Conservation (phyloP, 2,329 filamentous ascomycete species). For the Pochonia chlamydosporia region DNA sequence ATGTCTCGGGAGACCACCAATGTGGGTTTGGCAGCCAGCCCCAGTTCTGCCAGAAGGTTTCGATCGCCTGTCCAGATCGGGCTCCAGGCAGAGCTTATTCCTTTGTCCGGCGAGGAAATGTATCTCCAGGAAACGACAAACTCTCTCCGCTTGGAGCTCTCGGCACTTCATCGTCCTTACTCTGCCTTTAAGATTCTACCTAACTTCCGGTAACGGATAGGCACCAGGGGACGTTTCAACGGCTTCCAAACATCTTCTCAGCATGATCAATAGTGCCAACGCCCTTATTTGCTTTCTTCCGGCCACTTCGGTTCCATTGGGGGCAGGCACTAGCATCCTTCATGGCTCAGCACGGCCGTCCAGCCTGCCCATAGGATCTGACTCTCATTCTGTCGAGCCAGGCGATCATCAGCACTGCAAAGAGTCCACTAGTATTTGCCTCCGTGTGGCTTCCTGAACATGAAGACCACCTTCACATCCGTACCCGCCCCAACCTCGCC, state of each 20-base stretch:
- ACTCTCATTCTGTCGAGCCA: neutral
- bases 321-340: neutral
- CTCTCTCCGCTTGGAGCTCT: neutral
- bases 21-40: conserved; percentile 10
- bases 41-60: conserved; percentile 10
- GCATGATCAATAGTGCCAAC: neutral
- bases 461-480: conserved; percentile 2
- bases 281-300: neutral
- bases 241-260: neutral
- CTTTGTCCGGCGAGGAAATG: conserved; percentile 1
- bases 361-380: neutral
- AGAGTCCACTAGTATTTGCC: conserved; percentile 7
- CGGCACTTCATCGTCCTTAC: conserved; percentile 3
- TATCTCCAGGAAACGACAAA: neutral
- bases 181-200: neutral
- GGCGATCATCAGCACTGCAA: neutral
- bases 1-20: conserved; percentile 20
- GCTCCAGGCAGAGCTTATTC: conserved; percentile 5
- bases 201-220: conserved; percentile 6
- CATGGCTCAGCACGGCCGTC: neutral
- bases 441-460: conserved; percentile 7
- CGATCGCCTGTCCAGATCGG: conserved; percentile 9
- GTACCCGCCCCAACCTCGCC: conserved; percentile 21
- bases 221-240: neutral
- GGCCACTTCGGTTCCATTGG: neutral